Base-by-base conservation (phyloP, 768 basidiomycete genomes). In the Hericium coralloides region DNA sequence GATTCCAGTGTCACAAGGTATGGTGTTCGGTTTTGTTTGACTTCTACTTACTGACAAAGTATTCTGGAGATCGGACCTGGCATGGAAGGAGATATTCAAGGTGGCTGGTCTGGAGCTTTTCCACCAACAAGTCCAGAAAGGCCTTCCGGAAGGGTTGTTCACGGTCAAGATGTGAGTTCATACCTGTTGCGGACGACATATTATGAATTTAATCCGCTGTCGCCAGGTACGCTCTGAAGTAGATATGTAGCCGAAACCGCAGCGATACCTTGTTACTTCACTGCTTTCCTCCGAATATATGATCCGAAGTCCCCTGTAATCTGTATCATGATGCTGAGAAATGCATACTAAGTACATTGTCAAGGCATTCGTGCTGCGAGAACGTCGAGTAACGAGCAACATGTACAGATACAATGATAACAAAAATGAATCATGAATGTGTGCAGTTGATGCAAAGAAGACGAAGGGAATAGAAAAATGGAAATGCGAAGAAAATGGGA, bases 1-100 rank as follows among this genome's bases (percentile, higher is more conserved):
- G 95, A 99, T 70, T 94, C 91, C 17, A 94, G 89, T 66, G 72
- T 95, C 65, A 98, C 91, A 9, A 82, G 95, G 95, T 90, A 52
- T 0, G 64, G 49, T 20, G 31, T 45, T 17, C 43, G n/a, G n/a
- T 12, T 7, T 14, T 17, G 10, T 20, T 20, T n/a, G 15, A 20
- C 6, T 9, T 9, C 8, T 31, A 9, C 10, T 8, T 0, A 17
- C 43, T 20, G 15, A 6, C 18, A n/a, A 18, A 20, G 4, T 45
- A 20, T 17, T 20, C 3, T 45, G n/a, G 39, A 97, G 95, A 66
- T 95, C 93, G 7, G 88, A 95, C 70, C 68, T 73, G 58, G 84
- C 85, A 25, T 98, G 92, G 87, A 87, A 89, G 65, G 67, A 73
- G 4, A 72, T 86, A 18, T 98, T 99, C 68, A 65, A 73, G 38